phyloP scores from a whole-genome alignment of 768 basidiomycete species.

The Chalciporus piperatus region DNA sequence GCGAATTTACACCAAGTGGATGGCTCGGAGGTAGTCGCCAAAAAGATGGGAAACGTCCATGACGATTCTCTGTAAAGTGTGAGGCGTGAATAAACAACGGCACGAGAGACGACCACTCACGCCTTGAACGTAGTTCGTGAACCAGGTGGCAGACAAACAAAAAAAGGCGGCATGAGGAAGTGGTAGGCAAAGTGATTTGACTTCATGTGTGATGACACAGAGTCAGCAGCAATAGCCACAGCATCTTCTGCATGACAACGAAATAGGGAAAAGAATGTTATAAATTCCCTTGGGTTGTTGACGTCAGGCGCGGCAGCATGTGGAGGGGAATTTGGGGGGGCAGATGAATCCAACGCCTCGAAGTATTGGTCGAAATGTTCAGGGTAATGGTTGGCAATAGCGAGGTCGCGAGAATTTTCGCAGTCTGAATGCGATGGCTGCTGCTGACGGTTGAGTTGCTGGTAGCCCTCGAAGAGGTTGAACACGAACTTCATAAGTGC shows the following conservation, averaged over 20 bases:
- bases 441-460: no score
- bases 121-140: background rate
- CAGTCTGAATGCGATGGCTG: no score
- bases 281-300: background rate
- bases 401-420: no score
- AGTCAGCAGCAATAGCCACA: background rate
- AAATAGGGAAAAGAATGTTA: background rate
- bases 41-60: conserved; percentile 2
- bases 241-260: background rate
- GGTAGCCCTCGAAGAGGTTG: no score
- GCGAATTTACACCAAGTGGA: background rate
- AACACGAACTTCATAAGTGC: no score
- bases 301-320: background rate
- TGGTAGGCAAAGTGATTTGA: background rate
- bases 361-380: background rate
- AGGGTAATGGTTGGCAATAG: background rate
- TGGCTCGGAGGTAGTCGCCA: background rate
- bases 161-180: conserved; percentile 3
- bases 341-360: background rate
- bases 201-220: background rate
- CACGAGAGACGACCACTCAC: no score
- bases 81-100: no score
- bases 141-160: background rate
- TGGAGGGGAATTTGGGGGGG: no score
- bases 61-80: background rate